Evolutionary conservation across 164 flowering plant species (phyloP).

Genomic region (Brasenia schreberi): DNA sequence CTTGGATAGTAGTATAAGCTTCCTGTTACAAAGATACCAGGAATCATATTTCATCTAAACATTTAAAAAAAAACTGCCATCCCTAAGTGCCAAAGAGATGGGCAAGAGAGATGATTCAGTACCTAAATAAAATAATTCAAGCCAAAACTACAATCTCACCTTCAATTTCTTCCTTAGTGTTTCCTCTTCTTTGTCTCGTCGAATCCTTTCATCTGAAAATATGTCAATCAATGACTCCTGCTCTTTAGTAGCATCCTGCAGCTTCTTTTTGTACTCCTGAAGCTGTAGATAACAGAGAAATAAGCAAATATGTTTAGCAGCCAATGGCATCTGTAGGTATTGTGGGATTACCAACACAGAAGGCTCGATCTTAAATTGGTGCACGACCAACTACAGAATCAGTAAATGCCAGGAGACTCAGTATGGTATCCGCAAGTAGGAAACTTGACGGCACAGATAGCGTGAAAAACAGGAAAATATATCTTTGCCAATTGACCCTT

Average conservation of each 20-base stretch:
- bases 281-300: conserved; percentile 24
- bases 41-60: not conserved
- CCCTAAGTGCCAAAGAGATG: too few relatives aligned
- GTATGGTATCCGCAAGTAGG: too few relatives aligned
- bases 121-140: not conserved
- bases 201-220: conserved; percentile 59
- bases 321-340: too few relatives aligned
- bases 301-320: not conserved
- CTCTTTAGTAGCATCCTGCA: conserved; percentile 54
- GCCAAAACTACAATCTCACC: conserved; percentile 20
- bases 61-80: not conserved
- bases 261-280: conserved; percentile 22
- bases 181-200: conserved; percentile 52
- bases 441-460: too few relatives aligned
- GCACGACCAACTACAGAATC: too few relatives aligned
- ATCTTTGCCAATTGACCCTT: too few relatives aligned
- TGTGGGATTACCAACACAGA: too few relatives aligned
- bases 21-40: conserved; percentile 8
- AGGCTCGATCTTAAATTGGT: too few relatives aligned
- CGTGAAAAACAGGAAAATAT: too few relatives aligned
- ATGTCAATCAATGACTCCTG: conserved; percentile 61
- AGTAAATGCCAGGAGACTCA: too few relatives aligned
- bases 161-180: conserved; percentile 47
- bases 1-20: conserved; percentile 18
- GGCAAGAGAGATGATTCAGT: not conserved